Base-by-base conservation (phyloP, 2,329 filamentous ascomycete genomes). In the Didymellaceae sp. region DNA sequence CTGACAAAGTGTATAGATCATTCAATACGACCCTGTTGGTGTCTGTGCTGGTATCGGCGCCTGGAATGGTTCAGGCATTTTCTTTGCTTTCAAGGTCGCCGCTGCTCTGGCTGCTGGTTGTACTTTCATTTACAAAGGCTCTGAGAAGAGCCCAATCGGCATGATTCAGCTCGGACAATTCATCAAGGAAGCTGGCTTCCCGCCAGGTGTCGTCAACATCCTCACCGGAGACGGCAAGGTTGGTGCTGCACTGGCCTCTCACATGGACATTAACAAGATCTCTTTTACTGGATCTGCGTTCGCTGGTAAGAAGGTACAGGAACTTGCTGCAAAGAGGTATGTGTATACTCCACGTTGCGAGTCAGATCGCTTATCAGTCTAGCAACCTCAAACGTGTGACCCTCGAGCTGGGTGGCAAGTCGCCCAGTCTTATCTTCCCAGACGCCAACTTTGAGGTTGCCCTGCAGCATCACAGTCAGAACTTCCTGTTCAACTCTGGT, bases 391-490 rank as follows among this genome's bases (percentile, higher is more conserved):
- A 70, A 50, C 74, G 74, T 42, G 74, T 79, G 16, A 77, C 77
- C 4, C 70, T 80, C 1, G 78, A 80, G 58, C 66, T 78, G 9
- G 78, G 78, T 34, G 77, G 78, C 43, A 80, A 80, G 62, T 72
- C 68, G 6, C 77, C 78, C 13, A 71, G 73, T 16, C 70, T 80
- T 13, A 72, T 80, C 31, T 79, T 80, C 58, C 69, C 74, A 31
- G 77, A 80, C 55, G 78, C 76, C 57, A 73, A 82, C 58, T 65
- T 82, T 13, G 73, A 79, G 18, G 70, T 75, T 26, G 79, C 78
- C 3, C 43, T 68, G 2, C 45, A 47, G n/a, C 50, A 50, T 18
- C 63, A 66, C 35, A 63, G 60, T 6, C 60, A 64, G 49, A 58
- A 54, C 21, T 66, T 65, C 38, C 49, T 69, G 13, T 57, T 66